Base-by-base conservation (phyloP, 2,329 filamentous ascomycete species). In the Graphilbum ipis-grandicollis region DNA sequence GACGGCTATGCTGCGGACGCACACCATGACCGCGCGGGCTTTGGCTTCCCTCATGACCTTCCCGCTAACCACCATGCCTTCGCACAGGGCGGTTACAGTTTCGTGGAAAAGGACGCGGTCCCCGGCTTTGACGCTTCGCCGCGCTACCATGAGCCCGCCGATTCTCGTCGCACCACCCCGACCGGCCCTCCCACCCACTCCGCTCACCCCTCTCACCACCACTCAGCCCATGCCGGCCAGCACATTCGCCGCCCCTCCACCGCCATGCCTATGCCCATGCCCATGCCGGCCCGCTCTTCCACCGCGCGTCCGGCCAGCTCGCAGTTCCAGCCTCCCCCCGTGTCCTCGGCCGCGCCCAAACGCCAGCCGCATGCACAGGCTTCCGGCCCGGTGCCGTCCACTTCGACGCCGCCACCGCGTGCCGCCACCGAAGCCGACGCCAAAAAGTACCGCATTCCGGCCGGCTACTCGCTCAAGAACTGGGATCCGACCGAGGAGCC, bases 401-500 rank as follows among this genome's bases (percentile, higher is more conserved):
- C 31, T 8, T 14, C 44, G 31, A 51, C 58, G 12, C 51, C 57
- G 14, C 43, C 56, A 9, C 45, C 55, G 9, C 53, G 56, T 38
- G 59, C 63, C 49, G 71, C 72, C 6, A 77, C 71, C 22, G 68
- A 73, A 43, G 60, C 58, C 12, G 72, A 78, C 52, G 69, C 71
- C 26, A 63, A 61, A 50, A 62, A 58, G 53, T 79, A 82, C 51
- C 70, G 73, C 41, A 94, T 98, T 39, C 86, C 90, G 2, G 58
- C 75, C 2, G 88, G 90, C 43, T 98, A 92, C 63, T 93, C 84
- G 19, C 75, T 88, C 53, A 96, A 96, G 68, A 93, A 96, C 63
- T 96, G 90, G 90, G 90, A 98, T 54, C 88, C 88, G 1, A 76
- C 74, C 21, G 88, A 96, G 63, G 76, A 85, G 47, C 90, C 90